Base-by-base conservation (phyloP, 257 asterid species). In the Nemophila menziesii region DNA sequence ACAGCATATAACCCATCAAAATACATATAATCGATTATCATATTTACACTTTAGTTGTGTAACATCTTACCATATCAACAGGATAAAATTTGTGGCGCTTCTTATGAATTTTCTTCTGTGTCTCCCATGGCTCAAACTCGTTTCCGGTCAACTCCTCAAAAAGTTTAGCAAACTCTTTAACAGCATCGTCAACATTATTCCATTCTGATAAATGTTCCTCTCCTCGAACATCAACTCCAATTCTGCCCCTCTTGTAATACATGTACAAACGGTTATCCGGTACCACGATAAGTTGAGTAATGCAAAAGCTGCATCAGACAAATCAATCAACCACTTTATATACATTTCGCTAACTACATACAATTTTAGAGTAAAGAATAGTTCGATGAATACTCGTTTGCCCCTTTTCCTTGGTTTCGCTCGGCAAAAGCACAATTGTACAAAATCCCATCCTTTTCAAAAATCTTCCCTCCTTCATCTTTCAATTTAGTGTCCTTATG, bases 401-500 rank as follows among this genome's bases (percentile, higher is more conserved):
- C 13, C 20, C 62, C 68, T 43, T 67, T 52, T 15, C 74, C 73
- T 9, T 58, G 54, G 56, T 84, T 86, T 16, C 67, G 63, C n/a
- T 37, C 16, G 17, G 82, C 18, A 16, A 84, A 68, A 11, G 92
- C 92, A 52, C 98, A 84, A 46, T 89, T 89, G 68, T 66, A 89
- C 43, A 80, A 11, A 20, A 84, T 45, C 5, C 92, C 98, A 24
- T 85, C 94, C 42, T 65, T 72, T 41, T 84, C 94, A 0, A 73
- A 62, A 46, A 89, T 78, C 8, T 66, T 65, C 22, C 80, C 98
- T 9, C 92, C 92, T 33, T 51, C 61, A 6, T 78, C 75, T 54
- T 69, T 85, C 73, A 89, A 33, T 49, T 70, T 84, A 0, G 85
- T 66, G 60, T 80, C 93, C 65, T 76, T 78, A 56, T 89, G 96